These are phyloP conservation scores for Platanus orientalis DNA, from an alignment of 164 flowering plant species.

Conservation along the genomic window DNA sequence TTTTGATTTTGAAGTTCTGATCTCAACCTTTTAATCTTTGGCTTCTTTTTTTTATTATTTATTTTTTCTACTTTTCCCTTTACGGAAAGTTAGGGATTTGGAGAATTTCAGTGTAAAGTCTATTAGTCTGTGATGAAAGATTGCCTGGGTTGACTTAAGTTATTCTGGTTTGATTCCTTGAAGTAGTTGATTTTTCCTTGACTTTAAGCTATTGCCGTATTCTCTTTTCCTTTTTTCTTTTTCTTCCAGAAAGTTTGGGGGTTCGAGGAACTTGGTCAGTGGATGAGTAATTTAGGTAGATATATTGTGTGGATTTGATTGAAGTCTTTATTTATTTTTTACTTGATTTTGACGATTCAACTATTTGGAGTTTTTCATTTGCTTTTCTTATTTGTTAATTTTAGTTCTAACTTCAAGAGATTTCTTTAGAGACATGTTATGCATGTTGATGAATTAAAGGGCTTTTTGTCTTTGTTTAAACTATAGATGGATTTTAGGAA, in stretches of 20 bases:
- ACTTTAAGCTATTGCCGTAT: no score
- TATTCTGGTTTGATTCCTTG: background rate
- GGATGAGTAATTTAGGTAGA: background rate
- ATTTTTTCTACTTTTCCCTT: background rate
- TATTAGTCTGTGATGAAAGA: background rate
- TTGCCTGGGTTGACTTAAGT: background rate
- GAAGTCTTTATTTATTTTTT: background rate
- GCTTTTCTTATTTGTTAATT: background rate
- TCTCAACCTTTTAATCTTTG: background rate
- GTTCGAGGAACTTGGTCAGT: background rate
- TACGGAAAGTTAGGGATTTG: slow-evolving; percentile 2
- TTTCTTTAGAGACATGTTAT: background rate
- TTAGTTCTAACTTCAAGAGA: background rate
- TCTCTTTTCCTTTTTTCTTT: no score
- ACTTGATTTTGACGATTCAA: background rate
- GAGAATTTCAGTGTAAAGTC: background rate
- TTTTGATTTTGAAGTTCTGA: background rate
- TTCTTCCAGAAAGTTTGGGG: background rate
- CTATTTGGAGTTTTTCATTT: background rate
- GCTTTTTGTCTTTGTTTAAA: background rate
- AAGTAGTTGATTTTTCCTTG: background rate
- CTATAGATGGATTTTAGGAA: slow-evolving; percentile 23
- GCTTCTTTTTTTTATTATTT: background rate
- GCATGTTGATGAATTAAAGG: background rate
- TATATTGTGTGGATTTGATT: background rate